Percentiles rank a stretch among this genome's conserved stretches.
Conservation (phyloP, 768 basidiomycete species). For the Rhodotorula taiwanensis region DNA sequence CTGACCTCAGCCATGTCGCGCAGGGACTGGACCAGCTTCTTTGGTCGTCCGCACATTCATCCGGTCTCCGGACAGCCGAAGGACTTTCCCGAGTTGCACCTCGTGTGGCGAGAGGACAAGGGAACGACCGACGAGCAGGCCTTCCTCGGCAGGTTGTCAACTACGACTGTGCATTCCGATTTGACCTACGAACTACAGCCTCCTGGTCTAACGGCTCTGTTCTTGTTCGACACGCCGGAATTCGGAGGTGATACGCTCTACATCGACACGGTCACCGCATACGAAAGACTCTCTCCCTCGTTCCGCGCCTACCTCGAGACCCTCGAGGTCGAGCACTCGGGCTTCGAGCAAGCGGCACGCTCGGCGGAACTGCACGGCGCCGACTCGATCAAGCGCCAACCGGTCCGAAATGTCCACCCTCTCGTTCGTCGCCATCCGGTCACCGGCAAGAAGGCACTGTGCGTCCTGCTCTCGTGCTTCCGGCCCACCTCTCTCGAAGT, state of each 20-base stretch:
- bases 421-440: slow-evolving; percentile 73
- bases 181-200: slow-evolving; percentile 77
- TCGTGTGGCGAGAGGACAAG: slow-evolving; percentile 72
- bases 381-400: slow-evolving; percentile 68
- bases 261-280: slow-evolving; percentile 57
- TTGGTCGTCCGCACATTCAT: slow-evolving; percentile 65
- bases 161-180: slow-evolving; percentile 3
- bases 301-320: slow-evolving; percentile 74
- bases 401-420: slow-evolving; percentile 74
- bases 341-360: slow-evolving; percentile 69
- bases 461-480: background rate
- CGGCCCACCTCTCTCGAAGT: background rate
- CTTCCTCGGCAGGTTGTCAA: slow-evolving; percentile 48
- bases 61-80: slow-evolving; percentile 73
- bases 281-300: slow-evolving; percentile 65
- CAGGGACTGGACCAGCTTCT: slow-evolving; percentile 16
- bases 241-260: slow-evolving; percentile 51
- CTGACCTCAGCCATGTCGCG: accelerated
- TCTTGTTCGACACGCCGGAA: slow-evolving; percentile 56
- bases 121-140: slow-evolving; percentile 57
- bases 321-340: slow-evolving; percentile 72
- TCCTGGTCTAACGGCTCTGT: slow-evolving; percentile 76
- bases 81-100: slow-evolving; percentile 66
- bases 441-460: slow-evolving; percentile 61
- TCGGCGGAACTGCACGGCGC: slow-evolving; percentile 65